Conservation (phyloP, 2,329 filamentous ascomycete species). For the Biscogniauxia mediterranea region DNA sequence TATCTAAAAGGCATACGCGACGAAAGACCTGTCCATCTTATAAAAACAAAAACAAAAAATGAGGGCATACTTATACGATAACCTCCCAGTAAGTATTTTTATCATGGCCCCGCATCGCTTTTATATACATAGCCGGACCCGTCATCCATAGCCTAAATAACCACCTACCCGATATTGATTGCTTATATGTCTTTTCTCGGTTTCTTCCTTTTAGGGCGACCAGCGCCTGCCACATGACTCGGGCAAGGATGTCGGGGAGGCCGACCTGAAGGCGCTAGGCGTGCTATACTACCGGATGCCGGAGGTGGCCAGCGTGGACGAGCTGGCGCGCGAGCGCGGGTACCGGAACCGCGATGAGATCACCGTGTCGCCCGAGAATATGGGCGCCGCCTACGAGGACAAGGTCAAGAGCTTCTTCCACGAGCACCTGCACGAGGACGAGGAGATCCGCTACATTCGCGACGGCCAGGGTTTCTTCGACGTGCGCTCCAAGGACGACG, state of each 20-base stretch:
- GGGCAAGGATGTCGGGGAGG: constrained; percentile 62
- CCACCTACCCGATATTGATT: background rate
- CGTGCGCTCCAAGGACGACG: constrained; percentile 76
- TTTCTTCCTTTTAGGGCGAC: constrained; percentile 65
- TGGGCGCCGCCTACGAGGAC: constrained; percentile 85
- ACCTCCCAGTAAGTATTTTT: constrained; percentile 45
- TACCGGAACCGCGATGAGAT: constrained; percentile 97
- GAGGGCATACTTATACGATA: constrained; percentile 59
- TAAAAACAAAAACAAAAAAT: constrained; percentile 35
- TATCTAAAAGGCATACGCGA: no score
- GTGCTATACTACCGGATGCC: constrained; percentile 75
- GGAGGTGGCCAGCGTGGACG: constrained; percentile 65
- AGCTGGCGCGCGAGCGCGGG: constrained; percentile 68
- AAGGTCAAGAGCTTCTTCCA: constrained; percentile 94
- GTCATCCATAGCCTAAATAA: background rate
- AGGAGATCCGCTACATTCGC: constrained; percentile 94
- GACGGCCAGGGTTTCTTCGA: constrained; percentile 92
- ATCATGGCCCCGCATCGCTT: background rate
- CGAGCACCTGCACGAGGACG: constrained; percentile 96
- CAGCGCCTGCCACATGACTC: constrained; percentile 90
- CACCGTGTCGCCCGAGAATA: constrained; percentile 77
- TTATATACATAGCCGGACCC: constrained; percentile 2
- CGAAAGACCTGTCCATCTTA: no score
- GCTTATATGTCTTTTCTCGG: background rate
- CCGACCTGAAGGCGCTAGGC: constrained; percentile 70